Base-by-base conservation (phyloP, 495 filamentous ascomycete species). In the Achaetomiella virescens region DNA sequence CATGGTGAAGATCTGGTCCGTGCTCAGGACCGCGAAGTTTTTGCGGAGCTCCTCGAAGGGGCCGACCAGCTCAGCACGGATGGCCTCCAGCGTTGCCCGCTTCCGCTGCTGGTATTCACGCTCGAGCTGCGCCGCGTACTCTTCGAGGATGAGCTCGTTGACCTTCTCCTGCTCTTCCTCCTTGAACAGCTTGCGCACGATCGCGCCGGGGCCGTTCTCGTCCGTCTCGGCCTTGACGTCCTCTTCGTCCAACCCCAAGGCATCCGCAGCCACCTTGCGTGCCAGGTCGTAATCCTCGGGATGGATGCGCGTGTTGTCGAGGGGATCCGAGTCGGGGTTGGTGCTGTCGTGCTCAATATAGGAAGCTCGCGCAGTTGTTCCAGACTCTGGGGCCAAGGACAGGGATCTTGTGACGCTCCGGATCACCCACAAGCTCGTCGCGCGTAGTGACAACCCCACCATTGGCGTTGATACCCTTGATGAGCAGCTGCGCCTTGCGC, bases 241-340 rank as follows among this genome's bases (percentile, higher is more conserved):
- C 71, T 98, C 93, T 69, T 98, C 93, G 63, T 98, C 95, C 60
- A 97, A 72, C 66, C 96, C 91, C 42, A 97, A 75, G 40, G 93
- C 95, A 77, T 98, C 93, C 14, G 95, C 93, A 21, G 93, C 95
- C 85, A 97, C 97, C 70, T 98, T 98, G 49, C 91, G 85, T 18
- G 89, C 93, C 41, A 98, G 80, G 48, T 98, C 93, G 68, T 98
- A 98, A 67, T 97, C 93, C 78, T 97, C 93, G 7, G 93, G 93
- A 65, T 98, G 93, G 15, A 97, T 89, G 69, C 93, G 83, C 25
- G 93, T 97, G 66, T 95, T 96, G 69, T 98, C 93, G 6, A 98
- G 79, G 27, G 93, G 95, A 65, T 98, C 95, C 0, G 90, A 84
- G 2, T 87, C 81, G 1, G 84, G 78, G 35, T 90, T 89, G 7